Conservation (phyloP, 2,329 filamentous ascomycete genomes). For the Pezicula rhizophila region DNA sequence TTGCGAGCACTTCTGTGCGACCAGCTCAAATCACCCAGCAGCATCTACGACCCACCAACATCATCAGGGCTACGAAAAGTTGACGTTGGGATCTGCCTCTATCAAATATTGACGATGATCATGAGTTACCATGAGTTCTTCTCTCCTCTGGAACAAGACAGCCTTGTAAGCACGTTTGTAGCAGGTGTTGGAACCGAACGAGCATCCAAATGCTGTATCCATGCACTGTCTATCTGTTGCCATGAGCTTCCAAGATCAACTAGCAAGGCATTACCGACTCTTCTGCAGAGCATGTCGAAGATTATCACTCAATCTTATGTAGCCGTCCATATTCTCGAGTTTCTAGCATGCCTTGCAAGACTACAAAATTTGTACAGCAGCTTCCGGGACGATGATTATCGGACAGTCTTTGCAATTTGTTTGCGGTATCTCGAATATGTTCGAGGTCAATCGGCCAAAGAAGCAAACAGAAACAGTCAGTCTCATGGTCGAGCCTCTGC, state of each 20-base stretch:
- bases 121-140: slow-evolving; percentile 87
- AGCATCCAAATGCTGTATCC: slow-evolving; percentile 88
- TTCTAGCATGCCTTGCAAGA: slow-evolving; percentile 82
- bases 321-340: slow-evolving; percentile 91
- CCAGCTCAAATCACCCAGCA: slow-evolving; percentile 64
- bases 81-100: slow-evolving; percentile 83
- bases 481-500: slow-evolving; percentile 19
- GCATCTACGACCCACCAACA: slow-evolving; percentile 74
- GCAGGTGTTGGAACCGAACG: slow-evolving; percentile 77
- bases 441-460: slow-evolving; percentile 51
- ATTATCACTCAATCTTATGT: slow-evolving; percentile 92
- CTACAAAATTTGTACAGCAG: slow-evolving; percentile 81
- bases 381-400: slow-evolving; percentile 85
- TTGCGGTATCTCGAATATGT: slow-evolving; percentile 90
- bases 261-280: slow-evolving; percentile 76
- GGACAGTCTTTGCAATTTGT: slow-evolving; percentile 90
- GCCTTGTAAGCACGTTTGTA: slow-evolving; percentile 81
- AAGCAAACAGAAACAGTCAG: slow-evolving; percentile 31
- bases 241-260: slow-evolving; percentile 87
- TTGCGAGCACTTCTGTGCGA: slow-evolving; percentile 75
- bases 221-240: slow-evolving; percentile 89
- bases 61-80: slow-evolving; percentile 77
- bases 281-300: slow-evolving; percentile 88
- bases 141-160: slow-evolving; percentile 78
- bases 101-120: slow-evolving; percentile 79